These are phyloP conservation scores for Calonectria leucothoes DNA, from an alignment of 2,329 filamentous ascomycete genomes.

Conservation along the genomic window DNA sequence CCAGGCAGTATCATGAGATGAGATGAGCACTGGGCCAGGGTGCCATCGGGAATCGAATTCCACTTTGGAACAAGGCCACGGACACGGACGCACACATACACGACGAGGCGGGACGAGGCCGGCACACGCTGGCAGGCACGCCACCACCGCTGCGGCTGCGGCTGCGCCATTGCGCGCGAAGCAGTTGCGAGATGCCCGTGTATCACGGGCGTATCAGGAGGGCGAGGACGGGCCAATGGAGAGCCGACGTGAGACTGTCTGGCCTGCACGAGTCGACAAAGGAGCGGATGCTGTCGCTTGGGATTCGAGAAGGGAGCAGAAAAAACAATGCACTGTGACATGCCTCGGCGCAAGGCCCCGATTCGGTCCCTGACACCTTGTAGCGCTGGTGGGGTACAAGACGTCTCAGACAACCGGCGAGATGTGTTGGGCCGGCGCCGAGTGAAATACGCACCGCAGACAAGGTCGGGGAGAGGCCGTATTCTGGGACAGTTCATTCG, in stretches of 20 bases:
- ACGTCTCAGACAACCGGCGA: conserved; percentile 28
- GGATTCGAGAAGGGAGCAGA: background rate
- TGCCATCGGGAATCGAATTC: background rate
- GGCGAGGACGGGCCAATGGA: background rate
- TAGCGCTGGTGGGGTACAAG: background rate
- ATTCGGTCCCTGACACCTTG: conserved; percentile 35
- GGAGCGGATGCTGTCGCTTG: background rate
- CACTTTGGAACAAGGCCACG: background rate
- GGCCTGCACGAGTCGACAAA: background rate
- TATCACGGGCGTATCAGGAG: background rate
- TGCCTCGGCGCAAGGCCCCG: conserved; percentile 36
- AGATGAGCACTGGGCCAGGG: background rate
- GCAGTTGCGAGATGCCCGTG: background rate
- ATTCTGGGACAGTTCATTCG: background rate
- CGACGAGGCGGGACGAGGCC: background rate
- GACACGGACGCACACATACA: background rate
- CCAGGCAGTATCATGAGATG: background rate
- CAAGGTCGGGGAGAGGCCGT: background rate
- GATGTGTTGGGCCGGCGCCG: conserved; percentile 37
- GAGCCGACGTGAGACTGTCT: background rate
- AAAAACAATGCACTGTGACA: conserved; percentile 17
- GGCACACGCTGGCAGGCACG: background rate
- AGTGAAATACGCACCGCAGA: background rate
- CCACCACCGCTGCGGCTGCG: background rate
- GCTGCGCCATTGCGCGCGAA: background rate